These are phyloP conservation scores for Pigoraptor vietnamica DNA, from an alignment of 78 protist species.

Conservation along the genomic window DNA sequence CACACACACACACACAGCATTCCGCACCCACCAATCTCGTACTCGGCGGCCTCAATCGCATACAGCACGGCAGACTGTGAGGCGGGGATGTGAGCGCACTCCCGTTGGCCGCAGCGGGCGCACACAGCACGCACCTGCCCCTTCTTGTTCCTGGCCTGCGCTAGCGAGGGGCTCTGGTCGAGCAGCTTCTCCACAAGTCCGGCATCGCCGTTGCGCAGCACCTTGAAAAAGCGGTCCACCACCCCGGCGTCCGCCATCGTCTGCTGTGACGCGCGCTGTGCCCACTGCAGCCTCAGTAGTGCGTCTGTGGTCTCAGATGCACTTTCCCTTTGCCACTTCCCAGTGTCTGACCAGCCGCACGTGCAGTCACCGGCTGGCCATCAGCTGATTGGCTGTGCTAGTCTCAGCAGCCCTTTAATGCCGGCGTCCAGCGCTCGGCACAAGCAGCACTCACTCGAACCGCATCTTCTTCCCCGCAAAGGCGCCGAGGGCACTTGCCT, in stretches of 20 bases:
- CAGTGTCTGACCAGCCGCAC: no score
- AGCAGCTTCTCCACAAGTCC: not conserved
- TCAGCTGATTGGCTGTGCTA: no score
- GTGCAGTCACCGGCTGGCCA: no score
- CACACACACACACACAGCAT: no score
- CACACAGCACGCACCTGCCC: not conserved
- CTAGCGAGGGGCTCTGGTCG: not conserved
- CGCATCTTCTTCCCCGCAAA: not conserved
- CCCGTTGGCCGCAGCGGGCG: no score
- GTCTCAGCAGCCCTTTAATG: no score
- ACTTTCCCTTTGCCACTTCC: no score
- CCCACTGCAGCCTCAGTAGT: no score
- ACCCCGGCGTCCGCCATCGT: not conserved
- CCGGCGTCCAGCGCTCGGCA: no score
- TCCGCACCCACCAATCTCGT: not conserved
- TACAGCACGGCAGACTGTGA: not conserved
- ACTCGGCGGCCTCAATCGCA: not conserved
- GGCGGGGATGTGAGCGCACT: no score
- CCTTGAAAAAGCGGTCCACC: not conserved
- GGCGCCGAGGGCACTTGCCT: not conserved
- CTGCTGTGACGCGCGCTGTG: no score
- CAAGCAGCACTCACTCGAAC: not conserved
- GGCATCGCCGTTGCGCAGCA: not conserved
- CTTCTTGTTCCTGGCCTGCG: not conserved
- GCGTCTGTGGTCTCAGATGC: no score